Evolutionary conservation across 192 early-diverging fungal species (phyloP).

Genomic region (Allomyces macrogynus): DNA sequence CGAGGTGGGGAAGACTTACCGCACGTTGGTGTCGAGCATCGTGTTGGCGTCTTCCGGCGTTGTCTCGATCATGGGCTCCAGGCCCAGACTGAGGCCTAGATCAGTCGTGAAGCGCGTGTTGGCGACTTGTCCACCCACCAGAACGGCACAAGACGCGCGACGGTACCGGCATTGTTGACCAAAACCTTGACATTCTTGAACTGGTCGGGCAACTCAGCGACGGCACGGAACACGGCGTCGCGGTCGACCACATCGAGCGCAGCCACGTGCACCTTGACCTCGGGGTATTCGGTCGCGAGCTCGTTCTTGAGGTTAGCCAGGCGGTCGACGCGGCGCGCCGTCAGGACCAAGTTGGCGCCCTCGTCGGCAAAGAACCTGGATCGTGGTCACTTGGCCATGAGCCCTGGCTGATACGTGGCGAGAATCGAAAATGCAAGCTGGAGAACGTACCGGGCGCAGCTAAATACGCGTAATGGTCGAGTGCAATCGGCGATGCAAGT

Average conservation of each 20-base stretch:
- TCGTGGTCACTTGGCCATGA: no score
- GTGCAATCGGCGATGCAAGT: no score
- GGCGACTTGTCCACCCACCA: not conserved
- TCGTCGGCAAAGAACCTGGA: slow-evolving; percentile 19
- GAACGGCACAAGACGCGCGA: not conserved
- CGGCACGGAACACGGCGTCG: slow-evolving; percentile 20
- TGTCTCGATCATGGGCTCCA: slow-evolving; percentile 41
- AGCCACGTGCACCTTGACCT: slow-evolving; percentile 31
- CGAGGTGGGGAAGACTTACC: slow-evolving; percentile 12
- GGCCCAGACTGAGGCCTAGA: slow-evolving; percentile 40
- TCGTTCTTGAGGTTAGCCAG: slow-evolving; percentile 33
- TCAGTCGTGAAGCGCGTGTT: no score
- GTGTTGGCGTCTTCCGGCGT: slow-evolving; percentile 41
- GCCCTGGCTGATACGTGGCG: no score
- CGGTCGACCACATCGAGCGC: slow-evolving; percentile 51
- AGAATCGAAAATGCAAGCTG: no score
- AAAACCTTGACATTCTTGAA: slow-evolving; percentile 53
- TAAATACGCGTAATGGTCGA: no score
- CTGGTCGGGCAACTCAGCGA: slow-evolving; percentile 26
- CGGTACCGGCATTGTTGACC: slow-evolving; percentile 70
- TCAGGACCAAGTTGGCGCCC: slow-evolving; percentile 24
- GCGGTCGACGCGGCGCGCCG: slow-evolving; percentile 42
- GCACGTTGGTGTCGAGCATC: slow-evolving; percentile 78
- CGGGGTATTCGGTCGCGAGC: slow-evolving; percentile 21
- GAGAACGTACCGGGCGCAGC: no score